Conservation (phyloP, 768 basidiomycete species). For the Strobilomyces dryophilus region DNA sequence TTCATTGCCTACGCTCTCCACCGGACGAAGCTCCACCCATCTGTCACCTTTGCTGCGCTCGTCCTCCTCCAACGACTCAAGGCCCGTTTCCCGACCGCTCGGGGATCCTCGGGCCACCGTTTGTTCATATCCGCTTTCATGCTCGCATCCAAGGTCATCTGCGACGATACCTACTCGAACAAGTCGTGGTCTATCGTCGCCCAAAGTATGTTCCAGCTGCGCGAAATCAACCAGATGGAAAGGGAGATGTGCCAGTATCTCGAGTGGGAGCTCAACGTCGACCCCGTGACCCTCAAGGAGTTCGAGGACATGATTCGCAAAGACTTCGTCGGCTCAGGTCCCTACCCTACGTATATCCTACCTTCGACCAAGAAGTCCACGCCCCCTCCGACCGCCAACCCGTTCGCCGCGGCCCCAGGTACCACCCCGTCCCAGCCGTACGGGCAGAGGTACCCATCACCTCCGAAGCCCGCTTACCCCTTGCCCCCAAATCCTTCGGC, state of each 20-base stretch:
- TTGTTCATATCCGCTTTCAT: slow-evolving; percentile 72
- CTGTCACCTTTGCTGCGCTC: slow-evolving; percentile 39
- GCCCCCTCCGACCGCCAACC: slow-evolving; percentile 30
- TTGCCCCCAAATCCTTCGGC: slow-evolving; percentile 9
- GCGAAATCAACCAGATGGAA: slow-evolving; percentile 82
- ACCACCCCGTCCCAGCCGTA: slow-evolving; percentile 28
- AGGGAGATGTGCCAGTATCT: slow-evolving; percentile 81
- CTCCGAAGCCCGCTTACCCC: slow-evolving; percentile 26
- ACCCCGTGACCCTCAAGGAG: slow-evolving; percentile 52
- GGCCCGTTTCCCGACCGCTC: slow-evolving; percentile 69
- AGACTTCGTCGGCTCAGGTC: slow-evolving; percentile 54
- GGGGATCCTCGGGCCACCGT: slow-evolving; percentile 69
- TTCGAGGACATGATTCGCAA: slow-evolving; percentile 58
- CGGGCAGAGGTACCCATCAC: slow-evolving; percentile 29
- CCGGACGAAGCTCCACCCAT: slow-evolving; percentile 56
- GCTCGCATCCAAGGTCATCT: slow-evolving; percentile 77
- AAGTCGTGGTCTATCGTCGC: slow-evolving; percentile 91
- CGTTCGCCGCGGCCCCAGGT: slow-evolving; percentile 31
- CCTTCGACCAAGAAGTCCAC: slow-evolving; percentile 61
- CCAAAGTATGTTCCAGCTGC: slow-evolving; percentile 75
- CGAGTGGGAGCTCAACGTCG: slow-evolving; percentile 87
- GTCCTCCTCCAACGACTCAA: slow-evolving; percentile 64
- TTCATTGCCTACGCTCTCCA: slow-evolving; percentile 70
- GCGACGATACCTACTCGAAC: slow-evolving; percentile 93
- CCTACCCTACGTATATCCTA: slow-evolving; percentile 62